These are phyloP conservation scores for Pseudonectria foliicola DNA, from an alignment of 2,329 filamentous ascomycete genomes.

Conservation along the genomic window DNA sequence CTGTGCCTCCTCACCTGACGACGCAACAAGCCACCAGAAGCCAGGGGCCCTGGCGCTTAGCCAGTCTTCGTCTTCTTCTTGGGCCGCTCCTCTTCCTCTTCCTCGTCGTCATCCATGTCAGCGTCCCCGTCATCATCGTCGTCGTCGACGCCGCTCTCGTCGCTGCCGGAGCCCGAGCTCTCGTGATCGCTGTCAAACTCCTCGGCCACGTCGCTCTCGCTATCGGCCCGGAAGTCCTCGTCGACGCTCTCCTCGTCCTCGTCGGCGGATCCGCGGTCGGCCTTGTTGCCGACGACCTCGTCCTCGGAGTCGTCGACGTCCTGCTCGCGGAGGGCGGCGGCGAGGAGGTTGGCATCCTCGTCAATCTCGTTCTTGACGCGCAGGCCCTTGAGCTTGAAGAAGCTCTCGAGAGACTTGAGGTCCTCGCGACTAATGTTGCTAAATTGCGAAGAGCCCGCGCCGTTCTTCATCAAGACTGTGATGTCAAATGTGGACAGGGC, in stretches of 20 bases:
- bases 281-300: slow-evolving; percentile 61
- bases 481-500: slow-evolving; percentile 96
- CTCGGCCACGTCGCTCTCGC: slow-evolving; percentile 91
- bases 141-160: slow-evolving; percentile 41
- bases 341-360: slow-evolving; percentile 76
- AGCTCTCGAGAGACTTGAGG: slow-evolving; percentile 90
- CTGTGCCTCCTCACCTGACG: not conserved
- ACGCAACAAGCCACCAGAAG: not conserved
- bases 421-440: slow-evolving; percentile 99
- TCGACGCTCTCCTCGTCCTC: slow-evolving; percentile 94
- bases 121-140: slow-evolving; percentile 36
- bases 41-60: slow-evolving; percentile 8
- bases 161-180: slow-evolving; percentile 66
- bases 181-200: slow-evolving; percentile 91
- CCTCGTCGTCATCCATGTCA: slow-evolving; percentile 34
- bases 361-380: slow-evolving; percentile 98
- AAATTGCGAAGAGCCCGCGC: slow-evolving; percentile 86
- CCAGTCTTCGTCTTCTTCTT: slow-evolving; percentile 44
- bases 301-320: slow-evolving; percentile 81
- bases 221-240: slow-evolving; percentile 90
- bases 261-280: slow-evolving; percentile 84
- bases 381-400: slow-evolving; percentile 93
- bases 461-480: slow-evolving; percentile 81
- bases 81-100: slow-evolving; percentile 36
- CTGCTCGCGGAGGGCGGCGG: slow-evolving; percentile 75